Percentiles rank a stretch among this genome's conserved stretches.
These are phyloP conservation scores for Boletales sp. DNA, from an alignment of 768 basidiomycete species.

Conservation along the genomic window DNA sequence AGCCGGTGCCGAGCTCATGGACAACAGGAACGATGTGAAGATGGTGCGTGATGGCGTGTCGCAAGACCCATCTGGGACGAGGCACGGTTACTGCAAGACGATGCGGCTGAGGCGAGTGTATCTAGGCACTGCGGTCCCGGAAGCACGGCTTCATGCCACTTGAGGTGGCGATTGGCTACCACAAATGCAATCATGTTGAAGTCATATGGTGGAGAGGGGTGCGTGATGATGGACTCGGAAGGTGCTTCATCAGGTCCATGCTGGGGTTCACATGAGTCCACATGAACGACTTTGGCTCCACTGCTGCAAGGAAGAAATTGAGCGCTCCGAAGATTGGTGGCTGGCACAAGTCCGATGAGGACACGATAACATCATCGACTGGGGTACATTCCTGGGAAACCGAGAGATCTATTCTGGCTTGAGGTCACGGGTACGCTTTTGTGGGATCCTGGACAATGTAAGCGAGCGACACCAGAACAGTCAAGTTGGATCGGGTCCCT, in stretches of 20 bases:
- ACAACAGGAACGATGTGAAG: conserved; percentile 3
- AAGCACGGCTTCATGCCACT: not conserved
- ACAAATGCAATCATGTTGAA: not conserved
- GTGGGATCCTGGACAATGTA: not conserved
- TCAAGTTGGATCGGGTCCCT: not conserved
- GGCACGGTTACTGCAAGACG: not conserved
- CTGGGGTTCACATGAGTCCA: not conserved
- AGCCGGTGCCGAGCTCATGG: conserved; percentile 2
- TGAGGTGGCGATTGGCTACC: not conserved
- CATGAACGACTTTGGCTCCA: not conserved
- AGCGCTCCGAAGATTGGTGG: not conserved
- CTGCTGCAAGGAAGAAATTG: not conserved
- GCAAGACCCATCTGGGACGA: not conserved
- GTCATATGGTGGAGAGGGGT: not conserved
- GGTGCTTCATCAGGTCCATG: not conserved
- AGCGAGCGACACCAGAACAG: not conserved
- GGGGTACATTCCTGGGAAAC: not conserved
- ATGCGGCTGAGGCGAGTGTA: not conserved
- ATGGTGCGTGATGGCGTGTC: not conserved
- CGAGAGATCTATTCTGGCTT: not conserved
- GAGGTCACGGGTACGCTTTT: not conserved
- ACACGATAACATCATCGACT: not conserved
- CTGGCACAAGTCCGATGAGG: not conserved
- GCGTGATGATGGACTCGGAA: not conserved
- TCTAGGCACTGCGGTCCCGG: conserved; percentile 5